Evolutionary conservation across 495 filamentous ascomycete species (phyloP).

Genomic region (Bacidia rubella): DNA sequence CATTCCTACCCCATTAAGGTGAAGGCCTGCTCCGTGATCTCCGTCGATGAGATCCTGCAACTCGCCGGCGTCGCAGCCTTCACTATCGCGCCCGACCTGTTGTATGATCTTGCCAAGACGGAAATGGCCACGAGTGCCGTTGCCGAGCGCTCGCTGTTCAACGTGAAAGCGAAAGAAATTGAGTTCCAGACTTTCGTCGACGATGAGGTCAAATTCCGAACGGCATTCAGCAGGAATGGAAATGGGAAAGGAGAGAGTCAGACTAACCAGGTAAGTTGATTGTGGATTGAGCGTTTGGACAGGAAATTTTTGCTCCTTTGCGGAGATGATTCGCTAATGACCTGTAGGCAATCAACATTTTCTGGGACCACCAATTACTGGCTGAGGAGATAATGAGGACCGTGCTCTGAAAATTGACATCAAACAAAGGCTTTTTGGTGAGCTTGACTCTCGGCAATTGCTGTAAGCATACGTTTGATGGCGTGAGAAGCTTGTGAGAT

Average conservation of each 20-base stretch:
- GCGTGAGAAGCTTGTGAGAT: too few species aligned
- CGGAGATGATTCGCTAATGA: neutral
- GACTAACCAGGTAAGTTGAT: slow-evolving; percentile 37
- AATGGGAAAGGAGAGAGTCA: slow-evolving; percentile 38
- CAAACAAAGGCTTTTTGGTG: too few species aligned
- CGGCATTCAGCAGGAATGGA: slow-evolving; percentile 36
- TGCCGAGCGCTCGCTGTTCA: slow-evolving; percentile 27
- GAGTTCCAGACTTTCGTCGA: slow-evolving; percentile 23
- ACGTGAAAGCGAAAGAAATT: slow-evolving; percentile 8
- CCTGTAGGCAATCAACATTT: slow-evolving; percentile 43
- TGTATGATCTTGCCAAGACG: slow-evolving; percentile 32
- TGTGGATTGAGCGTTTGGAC: too few species aligned
- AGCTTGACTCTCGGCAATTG: too few species aligned
- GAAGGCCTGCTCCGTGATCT: slow-evolving; percentile 42
- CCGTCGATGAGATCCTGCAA: slow-evolving; percentile 39
- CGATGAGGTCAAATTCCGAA: slow-evolving; percentile 32
- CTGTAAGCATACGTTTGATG: too few species aligned
- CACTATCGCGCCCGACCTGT: slow-evolving; percentile 40
- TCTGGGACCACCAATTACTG: slow-evolving; percentile 44
- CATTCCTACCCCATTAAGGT: slow-evolving; percentile 34
- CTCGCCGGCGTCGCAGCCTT: slow-evolving; percentile 45
- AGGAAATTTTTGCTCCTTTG: neutral
- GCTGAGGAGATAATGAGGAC: slow-evolving; percentile 34
- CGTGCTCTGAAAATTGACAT: too few species aligned
- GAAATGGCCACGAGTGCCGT: slow-evolving; percentile 23